These are phyloP conservation scores for Yarrowia galli DNA, from an alignment of 1,139 yeast species.

Conservation along the genomic window DNA sequence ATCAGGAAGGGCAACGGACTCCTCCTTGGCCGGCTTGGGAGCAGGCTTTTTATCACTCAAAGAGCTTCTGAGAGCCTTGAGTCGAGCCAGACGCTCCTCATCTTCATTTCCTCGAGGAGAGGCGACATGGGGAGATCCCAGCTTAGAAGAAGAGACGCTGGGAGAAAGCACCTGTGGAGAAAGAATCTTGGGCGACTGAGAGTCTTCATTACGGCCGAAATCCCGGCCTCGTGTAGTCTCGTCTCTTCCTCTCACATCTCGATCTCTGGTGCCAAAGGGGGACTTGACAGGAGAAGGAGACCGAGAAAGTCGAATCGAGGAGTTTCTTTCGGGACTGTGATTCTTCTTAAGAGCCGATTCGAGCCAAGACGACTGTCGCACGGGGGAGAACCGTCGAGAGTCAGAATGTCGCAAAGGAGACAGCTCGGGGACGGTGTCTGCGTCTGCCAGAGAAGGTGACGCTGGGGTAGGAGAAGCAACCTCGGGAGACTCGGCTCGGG, in stretches of 20 bases:
- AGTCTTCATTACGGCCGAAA: background rate
- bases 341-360: constrained; percentile 37
- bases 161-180: constrained; percentile 12
- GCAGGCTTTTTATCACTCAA: constrained; percentile 28
- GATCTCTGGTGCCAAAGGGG: constrained; percentile 18
- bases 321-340: constrained; percentile 20
- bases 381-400: constrained; percentile 28
- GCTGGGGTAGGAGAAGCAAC: background rate
- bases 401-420: constrained; percentile 26
- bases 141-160: constrained; percentile 8
- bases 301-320: constrained; percentile 26
- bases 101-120: constrained; percentile 12
- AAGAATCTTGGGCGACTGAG: constrained; percentile 2
- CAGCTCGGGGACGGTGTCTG: constrained; percentile 24
- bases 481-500: constrained; percentile 9
- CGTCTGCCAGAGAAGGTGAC: background rate
- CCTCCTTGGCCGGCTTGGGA: constrained; percentile 16
- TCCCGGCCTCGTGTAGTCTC: background rate
- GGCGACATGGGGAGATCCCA: background rate
- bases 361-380: constrained; percentile 31
- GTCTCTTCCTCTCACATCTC: constrained; percentile 1
- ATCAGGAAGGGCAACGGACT: background rate
- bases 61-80: constrained; percentile 30
- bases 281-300: constrained; percentile 37
- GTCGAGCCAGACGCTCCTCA: constrained; percentile 25